phyloP scores from a whole-genome alignment of 108 stramenopile species.

The Cyclotella choctawhatcheeana region DNA sequence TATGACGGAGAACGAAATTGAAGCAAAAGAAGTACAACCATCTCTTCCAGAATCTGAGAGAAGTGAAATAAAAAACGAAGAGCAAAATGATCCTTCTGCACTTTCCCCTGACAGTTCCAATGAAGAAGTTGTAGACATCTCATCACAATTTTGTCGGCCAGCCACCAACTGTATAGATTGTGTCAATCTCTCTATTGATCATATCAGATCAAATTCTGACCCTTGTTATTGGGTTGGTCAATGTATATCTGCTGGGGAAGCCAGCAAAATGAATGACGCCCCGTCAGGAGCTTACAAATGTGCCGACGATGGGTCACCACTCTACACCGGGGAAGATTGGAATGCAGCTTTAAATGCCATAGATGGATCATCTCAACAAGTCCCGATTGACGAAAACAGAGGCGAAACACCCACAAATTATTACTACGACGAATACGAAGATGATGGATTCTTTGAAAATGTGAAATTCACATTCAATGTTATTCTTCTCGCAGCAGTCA shows the following conservation, averaged over 20 bases:
- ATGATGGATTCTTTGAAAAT: constrained; percentile 34
- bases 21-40: neutral
- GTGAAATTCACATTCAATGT: constrained; percentile 37
- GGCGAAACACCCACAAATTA: neutral
- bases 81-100: neutral
- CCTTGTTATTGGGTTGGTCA: constrained; percentile 20
- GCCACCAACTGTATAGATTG: constrained; percentile 10
- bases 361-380: constrained; percentile 4
- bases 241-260: neutral
- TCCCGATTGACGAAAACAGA: neutral
- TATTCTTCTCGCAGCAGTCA: constrained; percentile 30
- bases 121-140: neutral
- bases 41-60: neutral
- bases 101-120: neutral
- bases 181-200: constrained; percentile 10
- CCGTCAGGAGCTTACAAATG: constrained; percentile 16
- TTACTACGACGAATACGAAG: constrained; percentile 33
- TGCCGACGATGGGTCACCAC: constrained; percentile 4
- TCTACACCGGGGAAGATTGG: constrained; percentile 27
- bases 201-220: neutral
- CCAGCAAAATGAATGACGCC: neutral
- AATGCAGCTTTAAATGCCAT: constrained; percentile 11
- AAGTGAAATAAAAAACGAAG: neutral
- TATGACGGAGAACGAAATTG: neutral
- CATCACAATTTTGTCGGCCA: constrained; percentile 3